phyloP scores from a whole-genome alignment of 129 eudicot genomes.

The Apium graveolens region DNA sequence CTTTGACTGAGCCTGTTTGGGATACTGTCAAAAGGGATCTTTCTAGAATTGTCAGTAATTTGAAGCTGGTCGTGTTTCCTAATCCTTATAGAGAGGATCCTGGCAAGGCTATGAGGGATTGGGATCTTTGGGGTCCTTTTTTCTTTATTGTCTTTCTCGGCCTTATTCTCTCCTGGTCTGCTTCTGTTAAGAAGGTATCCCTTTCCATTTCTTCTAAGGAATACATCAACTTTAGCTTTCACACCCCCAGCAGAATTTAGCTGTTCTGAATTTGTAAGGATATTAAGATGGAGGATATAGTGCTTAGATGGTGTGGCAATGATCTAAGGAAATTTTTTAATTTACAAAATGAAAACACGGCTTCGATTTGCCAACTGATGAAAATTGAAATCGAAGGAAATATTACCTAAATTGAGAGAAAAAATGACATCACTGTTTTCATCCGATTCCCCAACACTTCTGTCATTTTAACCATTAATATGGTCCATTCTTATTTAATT shows the following conservation, averaged over 20 bases:
- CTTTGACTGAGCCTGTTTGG: slow-evolving; percentile 94
- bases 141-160: slow-evolving; percentile 96
- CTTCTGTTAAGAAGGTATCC: slow-evolving; percentile 70
- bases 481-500: neutral
- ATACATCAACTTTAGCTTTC: no score
- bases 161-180: slow-evolving; percentile 82
- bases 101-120: slow-evolving; percentile 90
- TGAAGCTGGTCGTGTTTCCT: slow-evolving; percentile 91
- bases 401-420: neutral
- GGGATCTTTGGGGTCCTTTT: slow-evolving; percentile 99
- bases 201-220: no score
- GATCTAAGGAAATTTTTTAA: neutral
- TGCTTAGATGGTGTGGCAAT: neutral
- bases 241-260: neutral
- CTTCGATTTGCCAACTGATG: neutral
- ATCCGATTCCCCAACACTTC: neutral
- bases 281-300: neutral
- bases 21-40: slow-evolving; percentile 92
- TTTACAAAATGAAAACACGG: neutral
- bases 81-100: slow-evolving; percentile 95
- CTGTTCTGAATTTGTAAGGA: neutral
- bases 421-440: neutral
- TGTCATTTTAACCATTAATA: neutral
- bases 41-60: slow-evolving; percentile 74
- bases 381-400: neutral